These are phyloP conservation scores for Ophiostoma himal-ulmi DNA, from an alignment of 2,329 filamentous ascomycete genomes.

Conservation along the genomic window DNA sequence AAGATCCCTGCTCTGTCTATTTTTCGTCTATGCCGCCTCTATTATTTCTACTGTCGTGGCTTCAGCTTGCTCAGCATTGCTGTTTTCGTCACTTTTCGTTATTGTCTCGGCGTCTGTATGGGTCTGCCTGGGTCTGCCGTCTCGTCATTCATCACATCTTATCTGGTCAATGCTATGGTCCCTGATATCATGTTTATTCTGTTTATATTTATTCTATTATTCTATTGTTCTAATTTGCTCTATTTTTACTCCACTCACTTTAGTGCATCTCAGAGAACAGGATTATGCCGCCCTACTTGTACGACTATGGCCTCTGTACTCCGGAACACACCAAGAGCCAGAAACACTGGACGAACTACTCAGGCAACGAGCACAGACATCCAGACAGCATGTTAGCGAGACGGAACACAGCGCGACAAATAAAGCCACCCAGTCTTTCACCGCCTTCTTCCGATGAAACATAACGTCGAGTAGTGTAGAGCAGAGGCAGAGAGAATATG, in stretches of 20 bases:
- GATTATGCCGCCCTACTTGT: neutral
- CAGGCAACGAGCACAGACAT: neutral
- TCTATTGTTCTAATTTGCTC: too few relatives aligned
- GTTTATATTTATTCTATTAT: neutral
- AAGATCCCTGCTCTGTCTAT: neutral
- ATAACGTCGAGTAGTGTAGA: neutral
- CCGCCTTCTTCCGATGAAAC: neutral
- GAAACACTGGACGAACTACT: neutral
- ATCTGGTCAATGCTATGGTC: neutral
- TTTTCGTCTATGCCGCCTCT: neutral
- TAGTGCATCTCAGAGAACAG: too few relatives aligned
- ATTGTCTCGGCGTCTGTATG: neutral
- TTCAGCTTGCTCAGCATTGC: constrained; percentile 2
- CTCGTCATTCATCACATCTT: neutral
- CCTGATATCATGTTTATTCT: neutral
- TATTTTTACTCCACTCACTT: too few relatives aligned
- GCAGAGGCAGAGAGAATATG: neutral
- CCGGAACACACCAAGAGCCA: neutral
- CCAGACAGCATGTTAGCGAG: neutral
- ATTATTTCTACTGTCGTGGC: neutral
- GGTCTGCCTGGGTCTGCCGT: neutral
- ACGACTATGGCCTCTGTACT: neutral
- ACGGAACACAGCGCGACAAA: neutral
- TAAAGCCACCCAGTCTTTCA: neutral
- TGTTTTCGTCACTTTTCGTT: constrained; percentile 5